Conservation (phyloP, 1,139 yeast genomes). For the Nakaseomyces glabratus region DNA sequence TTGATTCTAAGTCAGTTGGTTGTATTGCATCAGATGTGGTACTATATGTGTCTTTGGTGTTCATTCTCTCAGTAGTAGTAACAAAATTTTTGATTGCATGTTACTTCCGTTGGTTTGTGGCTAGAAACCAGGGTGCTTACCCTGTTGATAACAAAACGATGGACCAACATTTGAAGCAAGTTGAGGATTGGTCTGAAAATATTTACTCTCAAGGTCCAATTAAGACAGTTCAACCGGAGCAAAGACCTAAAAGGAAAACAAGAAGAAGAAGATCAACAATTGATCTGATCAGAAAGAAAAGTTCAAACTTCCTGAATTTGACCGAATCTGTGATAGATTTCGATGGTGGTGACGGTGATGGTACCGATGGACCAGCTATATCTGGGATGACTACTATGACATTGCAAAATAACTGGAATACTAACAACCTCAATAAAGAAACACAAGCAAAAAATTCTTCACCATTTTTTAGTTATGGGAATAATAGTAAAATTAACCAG, state of each 20-base stretch:
- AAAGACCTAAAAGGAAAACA: conserved; percentile 17
- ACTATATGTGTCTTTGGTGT: conserved; percentile 66
- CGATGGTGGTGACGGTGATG: conserved; percentile 7
- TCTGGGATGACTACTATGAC: conserved; percentile 33
- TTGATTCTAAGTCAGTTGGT: conserved; percentile 89
- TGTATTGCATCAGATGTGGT: conserved; percentile 88
- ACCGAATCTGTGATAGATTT: conserved; percentile 11
- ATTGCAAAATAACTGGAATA: conserved; percentile 26
- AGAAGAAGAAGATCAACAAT: conserved; percentile 9
- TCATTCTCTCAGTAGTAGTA: conserved; percentile 71
- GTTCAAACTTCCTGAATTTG: conserved; percentile 19
- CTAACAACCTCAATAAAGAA: conserved; percentile 7
- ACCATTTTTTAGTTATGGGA: conserved; percentile 5
- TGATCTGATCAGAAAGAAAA: conserved; percentile 8
- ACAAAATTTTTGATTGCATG: conserved; percentile 77
- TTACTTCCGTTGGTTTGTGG: conserved; percentile 76
- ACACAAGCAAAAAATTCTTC: conserved; percentile 11
- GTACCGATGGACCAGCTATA: background rate
- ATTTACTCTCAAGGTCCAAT: conserved; percentile 47
- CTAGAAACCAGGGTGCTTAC: conserved; percentile 74
- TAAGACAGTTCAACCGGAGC: conserved; percentile 40
- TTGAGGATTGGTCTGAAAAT: conserved; percentile 72
- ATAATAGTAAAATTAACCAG: conserved; percentile 33
- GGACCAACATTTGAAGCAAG: conserved; percentile 47
- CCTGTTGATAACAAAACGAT: conserved; percentile 46